phyloP scores from a whole-genome alignment of 1,139 yeast species.

The Candida dubliniensis region DNA sequence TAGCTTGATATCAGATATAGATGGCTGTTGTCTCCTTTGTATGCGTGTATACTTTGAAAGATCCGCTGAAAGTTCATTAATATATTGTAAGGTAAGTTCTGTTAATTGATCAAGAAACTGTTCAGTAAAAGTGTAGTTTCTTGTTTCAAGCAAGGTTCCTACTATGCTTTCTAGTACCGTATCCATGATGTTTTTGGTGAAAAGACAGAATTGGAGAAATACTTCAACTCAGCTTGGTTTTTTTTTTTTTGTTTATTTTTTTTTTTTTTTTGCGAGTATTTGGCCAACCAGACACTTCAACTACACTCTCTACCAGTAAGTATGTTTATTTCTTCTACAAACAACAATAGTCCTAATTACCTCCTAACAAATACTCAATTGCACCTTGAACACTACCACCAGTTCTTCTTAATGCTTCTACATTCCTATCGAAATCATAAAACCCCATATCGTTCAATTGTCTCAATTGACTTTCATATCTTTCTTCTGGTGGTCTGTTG shows the following conservation, averaged over 20 bases:
- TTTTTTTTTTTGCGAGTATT: not conserved
- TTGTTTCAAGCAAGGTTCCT: slow-evolving; percentile 35
- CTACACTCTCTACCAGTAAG: not conserved
- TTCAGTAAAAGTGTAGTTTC: slow-evolving; percentile 36
- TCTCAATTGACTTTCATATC: slow-evolving; percentile 85
- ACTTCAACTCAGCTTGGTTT: not conserved
- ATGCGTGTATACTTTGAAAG: slow-evolving; percentile 57
- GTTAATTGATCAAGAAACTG: slow-evolving; percentile 50
- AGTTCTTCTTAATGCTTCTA: slow-evolving; percentile 86
- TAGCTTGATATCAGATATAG: slow-evolving; percentile 56
- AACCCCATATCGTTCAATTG: slow-evolving; percentile 97
- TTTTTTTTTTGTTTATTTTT: not conserved
- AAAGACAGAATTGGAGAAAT: too few species aligned
- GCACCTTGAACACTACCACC: slow-evolving; percentile 99
- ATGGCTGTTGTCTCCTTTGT: slow-evolving; percentile 68
- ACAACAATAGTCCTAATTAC: slow-evolving; percentile 6
- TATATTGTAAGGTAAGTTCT: slow-evolving; percentile 49
- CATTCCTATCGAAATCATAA: slow-evolving; percentile 87
- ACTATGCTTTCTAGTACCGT: slow-evolving; percentile 35
- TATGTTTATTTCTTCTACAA: not conserved
- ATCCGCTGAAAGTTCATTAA: slow-evolving; percentile 46
- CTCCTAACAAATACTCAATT: slow-evolving; percentile 68
- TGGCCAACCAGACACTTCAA: not conserved
- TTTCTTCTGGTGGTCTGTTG: slow-evolving; percentile 92
- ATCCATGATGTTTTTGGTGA: slow-evolving; percentile 21